Conservation (phyloP, 2,329 filamentous ascomycete species). For the Fusarium multiceps region DNA sequence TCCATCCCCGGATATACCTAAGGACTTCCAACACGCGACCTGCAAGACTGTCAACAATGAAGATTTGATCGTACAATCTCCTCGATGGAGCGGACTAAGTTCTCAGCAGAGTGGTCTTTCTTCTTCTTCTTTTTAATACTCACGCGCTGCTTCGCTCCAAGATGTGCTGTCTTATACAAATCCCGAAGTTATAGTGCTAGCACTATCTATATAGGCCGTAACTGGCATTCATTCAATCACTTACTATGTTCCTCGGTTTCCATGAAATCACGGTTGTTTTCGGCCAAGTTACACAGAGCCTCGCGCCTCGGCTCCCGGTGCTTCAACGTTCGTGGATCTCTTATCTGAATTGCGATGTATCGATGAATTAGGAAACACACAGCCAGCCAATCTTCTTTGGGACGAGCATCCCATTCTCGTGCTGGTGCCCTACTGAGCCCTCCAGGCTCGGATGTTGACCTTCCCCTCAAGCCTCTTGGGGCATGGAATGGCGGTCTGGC, state of each 20-base stretch:
- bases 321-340: neutral
- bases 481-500: constrained; percentile 25
- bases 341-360: neutral
- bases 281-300: constrained; percentile 2
- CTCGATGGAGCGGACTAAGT: neutral
- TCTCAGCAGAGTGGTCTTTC: neutral
- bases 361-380: neutral
- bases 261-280: neutral
- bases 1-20: neutral
- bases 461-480: constrained; percentile 1
- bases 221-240: neutral
- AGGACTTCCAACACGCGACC: neutral
- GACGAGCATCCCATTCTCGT: neutral
- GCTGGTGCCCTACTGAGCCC: neutral
- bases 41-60: neutral
- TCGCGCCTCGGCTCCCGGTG: constrained; percentile 29
- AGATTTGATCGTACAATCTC: neutral
- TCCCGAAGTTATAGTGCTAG: neutral
- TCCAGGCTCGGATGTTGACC: neutral
- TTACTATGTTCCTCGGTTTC: neutral
- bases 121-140: neutral
- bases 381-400: neutral
- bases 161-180: neutral
- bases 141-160: neutral
- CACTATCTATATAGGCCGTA: neutral